Evolutionary conservation across 2,329 filamentous ascomycete genomes (phyloP).

Genomic region (Fusarium torulosum): DNA sequence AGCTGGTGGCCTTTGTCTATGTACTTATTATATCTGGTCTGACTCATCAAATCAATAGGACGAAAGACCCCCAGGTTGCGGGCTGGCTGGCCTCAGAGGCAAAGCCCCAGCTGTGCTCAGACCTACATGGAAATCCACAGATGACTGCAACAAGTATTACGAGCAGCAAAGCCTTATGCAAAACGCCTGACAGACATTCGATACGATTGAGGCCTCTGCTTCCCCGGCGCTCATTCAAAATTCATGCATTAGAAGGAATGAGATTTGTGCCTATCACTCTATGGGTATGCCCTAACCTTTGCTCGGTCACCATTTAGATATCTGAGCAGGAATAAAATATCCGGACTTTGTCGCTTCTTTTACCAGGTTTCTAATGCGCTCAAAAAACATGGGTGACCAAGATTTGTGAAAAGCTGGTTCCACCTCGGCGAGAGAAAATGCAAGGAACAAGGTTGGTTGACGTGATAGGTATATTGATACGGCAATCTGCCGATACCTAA

Average conservation of each 20-base stretch:
- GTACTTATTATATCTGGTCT: neutral
- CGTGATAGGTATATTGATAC: neutral
- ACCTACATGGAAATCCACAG: neutral
- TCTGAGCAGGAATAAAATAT: neutral
- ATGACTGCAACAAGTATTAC: constrained; percentile 1
- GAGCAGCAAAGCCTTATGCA: constrained; percentile 1
- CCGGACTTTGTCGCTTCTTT: neutral
- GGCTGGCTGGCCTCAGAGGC: constrained; percentile 22
- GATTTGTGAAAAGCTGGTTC: neutral
- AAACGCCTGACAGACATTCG: constrained; percentile 11
- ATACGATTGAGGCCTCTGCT: neutral
- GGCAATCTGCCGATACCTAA: neutral
- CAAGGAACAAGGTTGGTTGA: neutral
- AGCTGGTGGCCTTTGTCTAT: neutral
- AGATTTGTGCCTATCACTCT: neutral
- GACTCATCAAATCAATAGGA: constrained; percentile 15
- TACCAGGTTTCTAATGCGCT: neutral
- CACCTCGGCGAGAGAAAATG: neutral
- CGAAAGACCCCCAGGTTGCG: constrained; percentile 4
- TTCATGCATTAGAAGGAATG: neutral
- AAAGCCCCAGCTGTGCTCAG: constrained; percentile 1
- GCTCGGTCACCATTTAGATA: neutral
- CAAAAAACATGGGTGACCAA: constrained; percentile 12
- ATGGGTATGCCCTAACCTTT: neutral
- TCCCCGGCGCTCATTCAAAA: neutral